A percentile compares a stretch with the other conserved stretches of the same genome.
These are phyloP conservation scores for Entrophospora sp. DNA, from an alignment of 192 early-diverging fungal genomes.

Conservation along the genomic window DNA sequence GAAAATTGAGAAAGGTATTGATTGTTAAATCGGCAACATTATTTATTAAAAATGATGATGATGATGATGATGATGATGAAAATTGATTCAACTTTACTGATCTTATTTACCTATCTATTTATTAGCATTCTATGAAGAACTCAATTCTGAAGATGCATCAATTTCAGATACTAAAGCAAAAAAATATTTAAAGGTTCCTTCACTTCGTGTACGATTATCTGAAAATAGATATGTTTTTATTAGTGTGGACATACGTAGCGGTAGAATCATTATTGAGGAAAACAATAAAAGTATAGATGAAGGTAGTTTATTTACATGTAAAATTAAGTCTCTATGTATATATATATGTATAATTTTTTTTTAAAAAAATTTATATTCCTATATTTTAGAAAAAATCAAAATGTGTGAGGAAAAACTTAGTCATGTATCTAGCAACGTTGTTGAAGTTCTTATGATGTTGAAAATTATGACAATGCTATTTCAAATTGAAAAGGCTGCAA, in stretches of 20 bases:
- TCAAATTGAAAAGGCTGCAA: conserved; percentile 5
- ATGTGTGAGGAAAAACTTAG: not conserved
- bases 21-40: too few relatives aligned
- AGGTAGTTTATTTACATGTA: too few relatives aligned
- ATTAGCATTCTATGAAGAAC: not conserved
- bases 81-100: too few relatives aligned
- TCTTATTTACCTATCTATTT: too few relatives aligned
- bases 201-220: not conserved
- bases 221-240: not conserved
- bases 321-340: too few relatives aligned
- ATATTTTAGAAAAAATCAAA: not conserved
- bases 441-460: not conserved
- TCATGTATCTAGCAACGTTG: not conserved
- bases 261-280: conserved; percentile 9
- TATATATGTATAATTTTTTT: too few relatives aligned
- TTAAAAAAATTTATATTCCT: not conserved
- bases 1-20: too few relatives aligned
- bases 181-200: not conserved
- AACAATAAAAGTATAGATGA: not conserved
- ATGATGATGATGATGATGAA: too few relatives aligned
- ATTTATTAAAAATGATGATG: too few relatives aligned
- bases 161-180: not conserved
- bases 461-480: not conserved
- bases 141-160: not conserved
- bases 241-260: conserved; percentile 3